phyloP scores from a whole-genome alignment of 2,329 filamentous ascomycete species.

The Didymellaceae sp. region DNA sequence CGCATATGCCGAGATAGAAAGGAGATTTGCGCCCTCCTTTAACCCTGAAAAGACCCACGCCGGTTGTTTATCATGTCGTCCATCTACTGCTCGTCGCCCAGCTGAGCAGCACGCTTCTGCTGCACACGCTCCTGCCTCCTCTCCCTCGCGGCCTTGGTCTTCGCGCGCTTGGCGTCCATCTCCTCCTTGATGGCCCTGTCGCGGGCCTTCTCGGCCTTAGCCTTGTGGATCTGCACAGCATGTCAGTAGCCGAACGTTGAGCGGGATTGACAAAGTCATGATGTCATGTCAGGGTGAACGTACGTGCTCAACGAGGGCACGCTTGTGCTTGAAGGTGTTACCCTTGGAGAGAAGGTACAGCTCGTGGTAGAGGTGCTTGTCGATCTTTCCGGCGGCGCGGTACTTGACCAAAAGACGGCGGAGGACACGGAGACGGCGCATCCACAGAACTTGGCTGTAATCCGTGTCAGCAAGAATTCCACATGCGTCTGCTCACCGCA shows the following conservation, averaged over 20 bases:
- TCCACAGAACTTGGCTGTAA: conserved; percentile 93
- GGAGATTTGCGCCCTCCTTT: conserved; percentile 49
- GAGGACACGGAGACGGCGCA: conserved; percentile 99
- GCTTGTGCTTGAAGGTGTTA: conserved; percentile 99
- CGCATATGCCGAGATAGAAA: conserved; percentile 52
- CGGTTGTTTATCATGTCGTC: conserved; percentile 49
- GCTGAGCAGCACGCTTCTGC: conserved; percentile 87
- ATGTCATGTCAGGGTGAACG: conserved; percentile 59
- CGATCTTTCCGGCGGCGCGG: conserved; percentile 99
- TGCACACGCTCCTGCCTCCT: conserved; percentile 90
- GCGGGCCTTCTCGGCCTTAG: conserved; percentile 99
- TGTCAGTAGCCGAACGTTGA: conserved; percentile 35
- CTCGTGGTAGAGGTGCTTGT: conserved; percentile 99
- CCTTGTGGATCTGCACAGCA: conserved; percentile 87
- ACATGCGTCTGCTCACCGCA: conserved; percentile 17
- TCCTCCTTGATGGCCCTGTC: conserved; percentile 97
- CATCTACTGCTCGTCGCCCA: conserved; percentile 67
- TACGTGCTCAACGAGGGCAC: conserved; percentile 99
- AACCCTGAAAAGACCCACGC: conserved; percentile 52
- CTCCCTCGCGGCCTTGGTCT: conserved; percentile 99
- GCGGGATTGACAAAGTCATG: conserved; percentile 39
- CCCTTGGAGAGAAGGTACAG: conserved; percentile 99
- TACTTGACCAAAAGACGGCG: conserved; percentile 99
- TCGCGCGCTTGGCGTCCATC: conserved; percentile 99
- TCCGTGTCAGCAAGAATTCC: conserved; percentile 42